Percentiles rank a stretch among this genome's conserved stretches.
phyloP scores from a whole-genome alignment of 352 stramenopile species.

The Pythium insidiosum region DNA sequence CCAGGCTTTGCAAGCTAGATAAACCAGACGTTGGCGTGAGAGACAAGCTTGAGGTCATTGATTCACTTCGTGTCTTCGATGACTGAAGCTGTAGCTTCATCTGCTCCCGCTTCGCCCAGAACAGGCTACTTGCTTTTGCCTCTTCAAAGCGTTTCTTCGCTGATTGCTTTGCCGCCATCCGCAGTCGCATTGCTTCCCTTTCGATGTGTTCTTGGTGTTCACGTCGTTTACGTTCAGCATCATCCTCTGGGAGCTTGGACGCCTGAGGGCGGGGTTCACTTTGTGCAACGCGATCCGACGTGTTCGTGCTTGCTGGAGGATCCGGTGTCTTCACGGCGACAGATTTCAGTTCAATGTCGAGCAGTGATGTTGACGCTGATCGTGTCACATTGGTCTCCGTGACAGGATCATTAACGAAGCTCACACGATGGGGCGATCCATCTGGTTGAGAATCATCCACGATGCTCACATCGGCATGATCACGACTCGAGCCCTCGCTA shows the following conservation, averaged over 20 bases:
- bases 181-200: constrained; percentile 52
- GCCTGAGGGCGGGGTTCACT: constrained; percentile 12
- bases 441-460: constrained; percentile 21
- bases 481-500: neutral
- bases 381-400: constrained; percentile 2
- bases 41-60: too few relatives aligned
- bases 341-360: constrained; percentile 7
- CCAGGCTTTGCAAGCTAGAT: too few relatives aligned
- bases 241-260: constrained; percentile 10
- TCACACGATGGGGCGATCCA: constrained; percentile 8
- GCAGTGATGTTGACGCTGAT: constrained; percentile 7
- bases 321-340: constrained; percentile 18
- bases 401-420: constrained; percentile 1
- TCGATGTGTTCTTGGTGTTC: constrained; percentile 60
- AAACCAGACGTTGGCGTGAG: too few relatives aligned
- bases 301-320: neutral
- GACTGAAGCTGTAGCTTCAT: constrained; percentile 26
- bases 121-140: constrained; percentile 52
- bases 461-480: constrained; percentile 9
- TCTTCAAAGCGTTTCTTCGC: constrained; percentile 72
- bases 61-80: too few relatives aligned
- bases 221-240: constrained; percentile 29
- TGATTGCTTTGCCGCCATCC: constrained; percentile 53
- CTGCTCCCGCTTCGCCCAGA: constrained; percentile 55
- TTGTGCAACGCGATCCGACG: constrained; percentile 12